Conservation (phyloP, 2,329 filamentous ascomycete genomes). For the Teratosphaeria epicoccoides region DNA sequence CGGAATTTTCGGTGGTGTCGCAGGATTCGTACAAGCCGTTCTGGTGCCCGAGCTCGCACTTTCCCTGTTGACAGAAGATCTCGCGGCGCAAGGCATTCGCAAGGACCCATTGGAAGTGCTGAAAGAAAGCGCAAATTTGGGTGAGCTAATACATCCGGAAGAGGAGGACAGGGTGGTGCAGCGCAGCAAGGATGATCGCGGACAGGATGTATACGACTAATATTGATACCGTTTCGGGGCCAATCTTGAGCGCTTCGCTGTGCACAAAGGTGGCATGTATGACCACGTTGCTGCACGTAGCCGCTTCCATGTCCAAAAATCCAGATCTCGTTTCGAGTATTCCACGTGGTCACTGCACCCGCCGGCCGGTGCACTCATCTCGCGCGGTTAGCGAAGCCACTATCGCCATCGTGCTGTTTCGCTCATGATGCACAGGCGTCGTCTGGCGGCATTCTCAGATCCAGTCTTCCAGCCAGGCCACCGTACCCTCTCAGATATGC, state of each 20-base stretch:
- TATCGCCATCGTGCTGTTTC: background rate
- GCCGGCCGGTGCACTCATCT: too few relatives aligned
- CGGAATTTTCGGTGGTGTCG: conserved; percentile 25
- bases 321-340: too few relatives aligned
- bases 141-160: conserved; percentile 3
- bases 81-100: conserved; percentile 13
- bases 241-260: background rate
- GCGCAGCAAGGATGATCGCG: background rate
- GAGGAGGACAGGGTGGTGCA: background rate
- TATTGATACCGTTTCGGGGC: background rate
- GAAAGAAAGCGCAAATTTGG: conserved; percentile 4
- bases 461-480: background rate
- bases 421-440: too few relatives aligned
- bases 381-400: background rate
- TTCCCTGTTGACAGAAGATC: conserved; percentile 26
- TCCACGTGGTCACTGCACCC: too few relatives aligned
- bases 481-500: background rate
- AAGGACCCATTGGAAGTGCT: conserved; percentile 1
- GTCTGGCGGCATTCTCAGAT: background rate
- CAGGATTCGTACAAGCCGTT: conserved; percentile 27
- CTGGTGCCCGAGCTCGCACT: conserved; percentile 29
- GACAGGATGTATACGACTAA: background rate
- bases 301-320: too few relatives aligned
- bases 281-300: background rate
- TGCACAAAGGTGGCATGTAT: background rate